These are phyloP conservation scores for Verticillium longisporum DNA, from an alignment of 2,329 filamentous ascomycete species.

Conservation along the genomic window DNA sequence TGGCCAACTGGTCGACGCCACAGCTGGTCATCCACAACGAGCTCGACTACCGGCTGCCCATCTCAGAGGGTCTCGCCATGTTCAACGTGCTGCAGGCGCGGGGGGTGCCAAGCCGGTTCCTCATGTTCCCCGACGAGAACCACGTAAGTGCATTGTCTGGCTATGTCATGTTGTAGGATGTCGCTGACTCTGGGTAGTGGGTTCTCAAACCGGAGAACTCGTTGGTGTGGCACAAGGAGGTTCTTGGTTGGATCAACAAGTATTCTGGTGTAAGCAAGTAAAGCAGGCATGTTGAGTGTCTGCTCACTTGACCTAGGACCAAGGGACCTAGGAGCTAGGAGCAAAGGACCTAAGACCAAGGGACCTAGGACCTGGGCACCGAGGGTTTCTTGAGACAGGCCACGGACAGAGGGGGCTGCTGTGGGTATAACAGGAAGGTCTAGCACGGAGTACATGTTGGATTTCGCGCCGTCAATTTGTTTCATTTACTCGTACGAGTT, in stretches of 20 bases:
- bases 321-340: no score
- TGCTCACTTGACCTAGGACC: no score
- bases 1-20: conserved; percentile 74
- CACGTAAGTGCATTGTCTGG: conserved; percentile 34
- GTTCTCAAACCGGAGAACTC: conserved; percentile 89
- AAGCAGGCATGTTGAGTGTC: neutral
- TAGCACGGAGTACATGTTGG: neutral
- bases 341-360: no score
- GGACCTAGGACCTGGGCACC: no score
- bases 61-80: conserved; percentile 75
- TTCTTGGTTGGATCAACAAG: conserved; percentile 70
- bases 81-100: conserved; percentile 80
- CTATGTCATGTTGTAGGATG: neutral
- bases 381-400: no score
- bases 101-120: conserved; percentile 67
- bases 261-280: conserved; percentile 38
- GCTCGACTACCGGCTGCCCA: conserved; percentile 79
- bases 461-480: neutral
- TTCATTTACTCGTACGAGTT: no score
- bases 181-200: conserved; percentile 43
- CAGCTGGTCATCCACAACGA: conserved; percentile 83
- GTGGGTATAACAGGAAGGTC: neutral
- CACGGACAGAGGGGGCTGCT: no score
- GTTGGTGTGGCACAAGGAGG: conserved; percentile 81
- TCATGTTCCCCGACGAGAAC: conserved; percentile 74